These are phyloP conservation scores for Cylindrodendrum hubeiense DNA, from an alignment of 2,329 filamentous ascomycete genomes.

Conservation along the genomic window DNA sequence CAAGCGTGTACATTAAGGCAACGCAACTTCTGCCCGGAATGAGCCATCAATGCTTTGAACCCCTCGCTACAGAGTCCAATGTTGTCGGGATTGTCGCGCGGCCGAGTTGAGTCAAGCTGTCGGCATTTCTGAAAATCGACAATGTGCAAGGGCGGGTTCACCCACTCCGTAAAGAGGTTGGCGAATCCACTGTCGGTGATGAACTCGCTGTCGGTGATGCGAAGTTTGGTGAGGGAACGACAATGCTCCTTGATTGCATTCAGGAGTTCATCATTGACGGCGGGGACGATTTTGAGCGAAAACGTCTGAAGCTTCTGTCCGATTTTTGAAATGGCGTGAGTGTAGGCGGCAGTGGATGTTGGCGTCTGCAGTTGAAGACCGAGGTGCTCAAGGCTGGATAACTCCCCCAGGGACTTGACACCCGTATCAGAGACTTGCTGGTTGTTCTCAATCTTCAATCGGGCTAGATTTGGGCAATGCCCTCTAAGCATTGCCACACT, in stretches of 20 bases:
- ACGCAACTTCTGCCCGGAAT: conserved; percentile 77
- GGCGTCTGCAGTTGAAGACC: conserved; percentile 75
- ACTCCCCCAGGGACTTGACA: conserved; percentile 71
- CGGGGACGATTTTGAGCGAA: conserved; percentile 77
- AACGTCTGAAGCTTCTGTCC: conserved; percentile 80
- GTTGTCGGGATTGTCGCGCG: conserved; percentile 72
- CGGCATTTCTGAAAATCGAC: conserved; percentile 84
- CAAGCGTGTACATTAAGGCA: conserved; percentile 85
- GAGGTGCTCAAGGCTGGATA: conserved; percentile 78
- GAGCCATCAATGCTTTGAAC: conserved; percentile 85
- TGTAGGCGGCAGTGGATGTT: conserved; percentile 69
- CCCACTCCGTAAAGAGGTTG: conserved; percentile 80
- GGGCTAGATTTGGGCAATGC: conserved; percentile 75
- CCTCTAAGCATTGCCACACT: conserved; percentile 72
- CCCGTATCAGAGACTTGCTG: conserved; percentile 77
- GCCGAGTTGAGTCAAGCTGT: conserved; percentile 77
- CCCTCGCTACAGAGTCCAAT: conserved; percentile 82
- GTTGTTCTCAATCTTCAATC: conserved; percentile 86
- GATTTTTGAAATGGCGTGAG: conserved; percentile 70
- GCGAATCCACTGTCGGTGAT: conserved; percentile 82
- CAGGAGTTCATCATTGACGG: conserved; percentile 77
- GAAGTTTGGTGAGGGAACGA: conserved; percentile 77
- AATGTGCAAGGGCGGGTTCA: conserved; percentile 76
- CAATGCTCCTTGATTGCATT: conserved; percentile 79
- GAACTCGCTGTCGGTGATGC: conserved; percentile 81